A percentile compares a stretch with the other conserved stretches of the same genome.
Conservation (phyloP, 441 rosid genomes). For the Erodium trifolium region DNA sequence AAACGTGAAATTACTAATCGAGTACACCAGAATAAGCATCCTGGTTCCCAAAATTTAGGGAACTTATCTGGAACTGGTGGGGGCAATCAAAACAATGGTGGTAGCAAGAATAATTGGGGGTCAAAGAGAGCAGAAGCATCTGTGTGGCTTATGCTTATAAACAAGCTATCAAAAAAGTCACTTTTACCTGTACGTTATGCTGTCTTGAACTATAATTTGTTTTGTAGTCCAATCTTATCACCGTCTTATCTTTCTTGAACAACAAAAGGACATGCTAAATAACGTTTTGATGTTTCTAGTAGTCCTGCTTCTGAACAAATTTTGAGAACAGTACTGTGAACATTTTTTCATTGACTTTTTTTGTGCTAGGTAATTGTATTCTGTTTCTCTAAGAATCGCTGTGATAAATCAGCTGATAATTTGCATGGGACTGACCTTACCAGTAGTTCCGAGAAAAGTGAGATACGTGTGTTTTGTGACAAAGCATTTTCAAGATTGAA, state of each 20-base stretch:
- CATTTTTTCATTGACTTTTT: constrained; percentile 5
- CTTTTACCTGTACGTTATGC: constrained; percentile 61
- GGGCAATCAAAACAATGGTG: constrained; percentile 44
- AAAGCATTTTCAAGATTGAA: constrained; percentile 92
- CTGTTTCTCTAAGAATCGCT: constrained; percentile 94
- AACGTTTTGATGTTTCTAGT: not conserved
- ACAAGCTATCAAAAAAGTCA: constrained; percentile 76
- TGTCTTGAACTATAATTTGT: constrained; percentile 11
- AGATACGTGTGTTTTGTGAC: constrained; percentile 84
- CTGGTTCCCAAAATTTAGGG: constrained; percentile 45
- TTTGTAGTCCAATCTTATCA: not conserved
- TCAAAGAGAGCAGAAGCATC: constrained; percentile 72
- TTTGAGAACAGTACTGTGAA: constrained; percentile 1
- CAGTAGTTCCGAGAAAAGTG: constrained; percentile 76
- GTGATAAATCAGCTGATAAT: constrained; percentile 80
- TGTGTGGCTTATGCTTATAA: constrained; percentile 71
- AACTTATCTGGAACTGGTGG: constrained; percentile 32
- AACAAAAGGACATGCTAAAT: not conserved
- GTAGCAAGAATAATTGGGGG: constrained; percentile 59
- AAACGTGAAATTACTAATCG: constrained; percentile 57
- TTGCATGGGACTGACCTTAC: constrained; percentile 77
- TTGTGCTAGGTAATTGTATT: constrained; percentile 64
- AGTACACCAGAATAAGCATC: constrained; percentile 71
- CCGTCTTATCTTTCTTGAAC: not conserved
- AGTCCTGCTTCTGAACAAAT: not conserved